Evolutionary conservation across 768 basidiomycete genomes (phyloP).

Genomic region (Lactifluus pinguis): DNA sequence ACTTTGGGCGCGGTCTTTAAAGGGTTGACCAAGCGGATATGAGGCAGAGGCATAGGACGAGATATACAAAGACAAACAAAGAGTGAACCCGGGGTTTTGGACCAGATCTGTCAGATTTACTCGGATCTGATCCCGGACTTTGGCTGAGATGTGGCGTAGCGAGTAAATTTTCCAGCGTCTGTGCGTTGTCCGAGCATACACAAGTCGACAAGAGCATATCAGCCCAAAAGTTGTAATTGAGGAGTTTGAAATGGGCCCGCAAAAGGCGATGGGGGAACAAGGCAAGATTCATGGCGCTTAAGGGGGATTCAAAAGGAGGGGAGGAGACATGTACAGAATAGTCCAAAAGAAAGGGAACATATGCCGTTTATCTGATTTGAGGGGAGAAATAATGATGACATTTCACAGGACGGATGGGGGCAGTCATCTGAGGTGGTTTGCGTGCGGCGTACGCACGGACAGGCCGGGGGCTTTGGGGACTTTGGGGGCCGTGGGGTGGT

Average conservation of each 20-base stretch:
- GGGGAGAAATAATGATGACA: neutral
- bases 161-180: neutral
- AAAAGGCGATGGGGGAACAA: neutral
- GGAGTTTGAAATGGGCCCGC: neutral
- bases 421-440: neutral
- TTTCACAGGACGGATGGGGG: neutral
- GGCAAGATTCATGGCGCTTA: neutral
- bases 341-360: neutral
- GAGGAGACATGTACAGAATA: neutral
- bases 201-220: neutral
- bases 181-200: neutral
- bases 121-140: neutral
- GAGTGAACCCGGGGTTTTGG: neutral
- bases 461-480: neutral
- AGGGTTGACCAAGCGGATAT: neutral
- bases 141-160: conserved; percentile 7
- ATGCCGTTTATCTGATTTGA: neutral
- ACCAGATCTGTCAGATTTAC: conserved; percentile 3
- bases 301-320: neutral
- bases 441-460: neutral
- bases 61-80: conserved; percentile 10
- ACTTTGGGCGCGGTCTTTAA: neutral
- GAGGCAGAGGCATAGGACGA: neutral
- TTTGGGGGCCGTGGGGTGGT: neutral
- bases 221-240: neutral